These are phyloP conservation scores for Fusarium pilosicola DNA, from an alignment of 2,329 filamentous ascomycete species.

Conservation along the genomic window DNA sequence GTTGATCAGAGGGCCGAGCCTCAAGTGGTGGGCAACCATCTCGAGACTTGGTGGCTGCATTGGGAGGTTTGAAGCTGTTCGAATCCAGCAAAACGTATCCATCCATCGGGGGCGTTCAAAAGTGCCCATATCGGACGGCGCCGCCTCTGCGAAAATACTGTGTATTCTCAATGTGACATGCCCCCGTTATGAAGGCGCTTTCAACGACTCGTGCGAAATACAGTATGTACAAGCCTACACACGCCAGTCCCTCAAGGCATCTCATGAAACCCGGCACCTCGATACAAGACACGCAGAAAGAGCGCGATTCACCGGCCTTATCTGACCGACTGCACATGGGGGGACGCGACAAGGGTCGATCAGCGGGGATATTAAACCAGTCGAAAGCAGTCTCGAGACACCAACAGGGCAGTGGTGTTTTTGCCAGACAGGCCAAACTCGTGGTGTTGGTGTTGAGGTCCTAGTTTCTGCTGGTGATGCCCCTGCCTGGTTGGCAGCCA, in stretches of 20 bases:
- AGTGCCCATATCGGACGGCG: constrained; percentile 5
- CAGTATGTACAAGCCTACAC: not conserved
- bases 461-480: not conserved
- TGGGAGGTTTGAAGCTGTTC: not conserved
- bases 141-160: constrained; percentile 10
- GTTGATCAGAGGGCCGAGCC: constrained; percentile 34
- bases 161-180: not conserved
- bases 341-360: constrained; percentile 28
- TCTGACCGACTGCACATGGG: constrained; percentile 39
- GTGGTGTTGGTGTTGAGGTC: constrained; percentile 28
- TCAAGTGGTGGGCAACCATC: constrained; percentile 33
- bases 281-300: not conserved
- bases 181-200: constrained; percentile 1
- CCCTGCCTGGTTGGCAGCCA: constrained; percentile 15
- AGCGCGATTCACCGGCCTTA: constrained; percentile 32
- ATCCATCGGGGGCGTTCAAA: constrained; percentile 1
- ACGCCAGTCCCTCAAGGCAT: not conserved
- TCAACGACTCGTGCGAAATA: not conserved
- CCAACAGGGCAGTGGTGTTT: constrained; percentile 6
- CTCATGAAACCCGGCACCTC: constrained; percentile 2
- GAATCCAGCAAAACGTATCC: not conserved
- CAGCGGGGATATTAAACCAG: constrained; percentile 42
- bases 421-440: not conserved
- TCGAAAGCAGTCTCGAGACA: constrained; percentile 25
- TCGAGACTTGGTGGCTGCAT: constrained; percentile 9